Base-by-base conservation (phyloP, 768 basidiomycete genomes). In the Lyophyllum atratum region DNA sequence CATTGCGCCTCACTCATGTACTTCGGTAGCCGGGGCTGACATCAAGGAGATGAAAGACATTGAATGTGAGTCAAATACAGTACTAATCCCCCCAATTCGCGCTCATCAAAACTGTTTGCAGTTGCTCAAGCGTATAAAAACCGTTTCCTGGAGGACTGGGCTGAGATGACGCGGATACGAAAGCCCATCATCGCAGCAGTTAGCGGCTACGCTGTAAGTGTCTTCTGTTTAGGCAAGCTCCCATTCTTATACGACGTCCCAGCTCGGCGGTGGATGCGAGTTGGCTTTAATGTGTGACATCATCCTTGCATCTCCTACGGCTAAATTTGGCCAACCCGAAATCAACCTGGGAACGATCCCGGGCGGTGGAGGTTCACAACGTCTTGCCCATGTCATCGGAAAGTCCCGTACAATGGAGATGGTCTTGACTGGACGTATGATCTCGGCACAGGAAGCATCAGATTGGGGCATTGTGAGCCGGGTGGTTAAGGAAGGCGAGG, bases 41-140 rank as follows among this genome's bases (percentile, higher is more conserved):
- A 98, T 99, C 75, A 98, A 97, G 76, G 95, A 98, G 75, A 98
- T 98, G 96, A 95, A 94, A 73, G 92, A 95, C 75, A 95, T 95
- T 74, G 77, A 86, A 57, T 97, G 93, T 94, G 66, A 68, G 85
- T 73, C 7, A 43, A 4, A 31, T 28, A 15, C 50, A 22, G 19
- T 11, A 21, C 55, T 40, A 21, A 2, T 37, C 21, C 29, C 25
- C 22, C 19, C 19, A 12, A 25, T 15, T 31, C 33, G 25, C 28
- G 26, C 37, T 51, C 10, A 45, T 45, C 39, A 15, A 19, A 42
- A 40, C 17, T 21, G 22, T 22, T 39, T 29, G 24, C 66, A 94
- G 93, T 87, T 67, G 77, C 89, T n/a, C 92, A 95, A 56, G 93
- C 87, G 1, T 98, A 93, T 80, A 85, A 85, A 69, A 83, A 79